Percentiles rank a stretch among this genome's conserved stretches.
phyloP scores from a whole-genome alignment of 768 basidiomycete species.

The Mrakia gelida region DNA sequence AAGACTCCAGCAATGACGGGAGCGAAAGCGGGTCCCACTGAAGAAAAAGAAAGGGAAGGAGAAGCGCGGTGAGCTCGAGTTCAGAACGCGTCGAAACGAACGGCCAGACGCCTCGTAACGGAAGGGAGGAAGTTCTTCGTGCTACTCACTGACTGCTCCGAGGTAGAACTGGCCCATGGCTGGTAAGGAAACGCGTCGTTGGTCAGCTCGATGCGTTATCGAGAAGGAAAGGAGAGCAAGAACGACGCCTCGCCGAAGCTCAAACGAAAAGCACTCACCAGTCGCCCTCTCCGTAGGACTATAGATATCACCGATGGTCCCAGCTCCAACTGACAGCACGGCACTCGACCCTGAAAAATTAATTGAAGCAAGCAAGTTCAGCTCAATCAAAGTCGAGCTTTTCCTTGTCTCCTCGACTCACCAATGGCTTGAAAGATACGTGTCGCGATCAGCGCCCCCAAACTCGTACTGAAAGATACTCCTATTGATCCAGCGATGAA shows the following conservation, averaged over 20 bases:
- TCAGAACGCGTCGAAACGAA: neutral
- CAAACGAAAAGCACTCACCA: neutral
- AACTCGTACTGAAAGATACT: constrained; percentile 51
- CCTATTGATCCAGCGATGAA: constrained; percentile 59
- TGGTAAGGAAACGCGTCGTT: too few species aligned
- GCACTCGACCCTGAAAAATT: neutral
- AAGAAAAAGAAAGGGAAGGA: neutral
- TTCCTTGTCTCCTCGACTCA: too few species aligned
- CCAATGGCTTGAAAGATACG: constrained; percentile 63
- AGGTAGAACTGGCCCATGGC: constrained; percentile 31
- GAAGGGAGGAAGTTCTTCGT: too few species aligned
- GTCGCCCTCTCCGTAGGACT: constrained; percentile 11
- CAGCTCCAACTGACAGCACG: constrained; percentile 54
- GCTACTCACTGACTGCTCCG: neutral
- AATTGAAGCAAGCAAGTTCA: too few species aligned
- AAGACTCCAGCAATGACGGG: constrained; percentile 43
- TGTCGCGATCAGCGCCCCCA: constrained; percentile 56
- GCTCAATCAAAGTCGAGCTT: too few species aligned
- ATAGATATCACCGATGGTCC: constrained; percentile 47
- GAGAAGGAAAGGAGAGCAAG: too few species aligned
- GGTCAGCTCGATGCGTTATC: too few species aligned
- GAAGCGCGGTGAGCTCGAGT: too few species aligned
- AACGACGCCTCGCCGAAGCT: too few species aligned
- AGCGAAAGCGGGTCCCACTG: constrained; percentile 14
- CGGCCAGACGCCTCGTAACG: too few species aligned